These are phyloP conservation scores for Pseudomassariella vexata DNA, from an alignment of 2,329 filamentous ascomycete genomes.

Conservation along the genomic window DNA sequence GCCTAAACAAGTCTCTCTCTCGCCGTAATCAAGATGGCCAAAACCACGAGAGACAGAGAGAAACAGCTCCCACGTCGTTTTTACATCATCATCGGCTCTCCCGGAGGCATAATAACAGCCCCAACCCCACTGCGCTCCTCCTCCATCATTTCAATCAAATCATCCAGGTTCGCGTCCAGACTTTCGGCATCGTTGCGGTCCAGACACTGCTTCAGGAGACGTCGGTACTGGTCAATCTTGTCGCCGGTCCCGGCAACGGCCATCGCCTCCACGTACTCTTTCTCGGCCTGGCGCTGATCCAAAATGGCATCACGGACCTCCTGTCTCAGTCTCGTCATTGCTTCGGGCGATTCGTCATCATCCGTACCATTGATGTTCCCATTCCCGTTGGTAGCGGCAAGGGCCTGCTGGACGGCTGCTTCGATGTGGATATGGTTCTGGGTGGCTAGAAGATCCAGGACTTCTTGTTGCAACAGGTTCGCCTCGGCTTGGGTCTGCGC, in stretches of 20 bases:
- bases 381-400: constrained; percentile 42
- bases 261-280: constrained; percentile 63
- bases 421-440: constrained; percentile 49
- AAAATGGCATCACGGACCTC: constrained; percentile 50
- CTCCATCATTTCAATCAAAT: constrained; percentile 57
- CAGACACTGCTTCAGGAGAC: constrained; percentile 62
- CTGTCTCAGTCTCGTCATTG: constrained; percentile 51
- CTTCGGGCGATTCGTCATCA: constrained; percentile 42
- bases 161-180: constrained; percentile 59
- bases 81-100: constrained; percentile 1
- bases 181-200: constrained; percentile 62
- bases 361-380: constrained; percentile 14
- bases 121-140: constrained; percentile 47
- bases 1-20: no score
- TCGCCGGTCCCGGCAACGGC: constrained; percentile 66
- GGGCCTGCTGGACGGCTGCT: constrained; percentile 43
- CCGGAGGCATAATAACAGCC: constrained; percentile 2
- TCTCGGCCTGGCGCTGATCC: constrained; percentile 57
- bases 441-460: constrained; percentile 42
- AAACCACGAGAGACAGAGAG: no score
- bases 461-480: constrained; percentile 41
- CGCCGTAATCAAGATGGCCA: no score
- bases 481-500: constrained; percentile 45
- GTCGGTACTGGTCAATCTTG: constrained; percentile 68
- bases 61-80: no score